phyloP scores from a whole-genome alignment of 2,329 filamentous ascomycete genomes.

The Aschersonia sp. region DNA sequence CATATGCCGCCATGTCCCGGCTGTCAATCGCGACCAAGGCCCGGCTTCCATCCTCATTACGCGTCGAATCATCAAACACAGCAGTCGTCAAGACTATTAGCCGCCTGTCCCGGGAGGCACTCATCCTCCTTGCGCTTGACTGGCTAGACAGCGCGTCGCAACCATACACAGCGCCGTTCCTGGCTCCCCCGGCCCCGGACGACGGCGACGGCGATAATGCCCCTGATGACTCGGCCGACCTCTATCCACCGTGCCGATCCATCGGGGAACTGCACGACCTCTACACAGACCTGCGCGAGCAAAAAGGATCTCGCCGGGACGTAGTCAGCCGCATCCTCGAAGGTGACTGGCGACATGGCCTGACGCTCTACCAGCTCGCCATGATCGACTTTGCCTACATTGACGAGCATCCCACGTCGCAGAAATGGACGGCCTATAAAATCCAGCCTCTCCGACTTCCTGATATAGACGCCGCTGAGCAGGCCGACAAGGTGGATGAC shows the following conservation, averaged over 20 bases:
- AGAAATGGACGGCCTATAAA: constrained; percentile 49
- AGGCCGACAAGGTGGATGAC: constrained; percentile 25
- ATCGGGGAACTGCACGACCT: constrained; percentile 51
- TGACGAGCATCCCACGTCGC: constrained; percentile 47
- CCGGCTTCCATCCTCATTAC: constrained; percentile 55
- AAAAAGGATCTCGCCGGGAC: constrained; percentile 47
- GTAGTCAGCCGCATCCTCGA: constrained; percentile 48
- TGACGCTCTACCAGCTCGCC: constrained; percentile 51
- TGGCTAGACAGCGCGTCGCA: constrained; percentile 62
- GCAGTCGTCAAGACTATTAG: constrained; percentile 51
- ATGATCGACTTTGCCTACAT: constrained; percentile 55
- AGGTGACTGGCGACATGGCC: constrained; percentile 52
- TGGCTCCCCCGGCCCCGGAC: constrained; percentile 8
- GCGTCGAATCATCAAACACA: constrained; percentile 49
- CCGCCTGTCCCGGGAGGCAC: constrained; percentile 55
- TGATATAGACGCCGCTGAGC: constrained; percentile 19
- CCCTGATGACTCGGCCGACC: constrained; percentile 45
- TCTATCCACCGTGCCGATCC: constrained; percentile 53
- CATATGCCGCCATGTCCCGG: constrained; percentile 26
- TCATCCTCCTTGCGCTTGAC: constrained; percentile 57
- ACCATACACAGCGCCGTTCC: constrained; percentile 29
- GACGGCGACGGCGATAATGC: constrained; percentile 26
- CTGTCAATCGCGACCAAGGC: constrained; percentile 57
- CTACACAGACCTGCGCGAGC: constrained; percentile 44
- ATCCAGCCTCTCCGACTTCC: constrained; percentile 36